Percentiles rank a stretch among this genome's conserved stretches.
phyloP scores from a whole-genome alignment of 2,329 filamentous ascomycete genomes.

The Chaetomiaceae sp. region DNA sequence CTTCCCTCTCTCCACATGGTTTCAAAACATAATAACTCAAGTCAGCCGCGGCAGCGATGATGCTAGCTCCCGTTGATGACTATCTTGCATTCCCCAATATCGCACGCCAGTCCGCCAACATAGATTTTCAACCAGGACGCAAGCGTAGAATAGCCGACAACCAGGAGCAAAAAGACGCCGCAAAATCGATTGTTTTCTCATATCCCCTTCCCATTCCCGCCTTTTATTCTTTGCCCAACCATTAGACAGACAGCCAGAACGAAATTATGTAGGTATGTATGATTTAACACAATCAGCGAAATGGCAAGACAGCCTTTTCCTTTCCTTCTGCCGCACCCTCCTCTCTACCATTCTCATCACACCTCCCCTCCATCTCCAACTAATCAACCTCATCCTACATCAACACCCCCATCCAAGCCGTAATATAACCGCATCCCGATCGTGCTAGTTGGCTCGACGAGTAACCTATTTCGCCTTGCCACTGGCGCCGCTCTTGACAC shows the following conservation, averaged over 20 bases:
- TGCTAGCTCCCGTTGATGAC: too few relatives aligned
- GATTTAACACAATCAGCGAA: conserved; percentile 7
- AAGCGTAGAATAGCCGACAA: neutral
- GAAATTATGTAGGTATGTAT: neutral
- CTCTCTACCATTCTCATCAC: neutral
- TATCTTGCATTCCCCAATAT: neutral
- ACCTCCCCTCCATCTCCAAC: neutral
- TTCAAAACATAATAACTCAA: too few relatives aligned
- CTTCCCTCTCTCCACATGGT: too few relatives aligned
- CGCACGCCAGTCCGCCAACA: neutral
- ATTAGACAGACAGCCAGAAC: neutral
- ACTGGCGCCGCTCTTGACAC: conserved; percentile 56
- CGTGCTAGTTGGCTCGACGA: too few relatives aligned
- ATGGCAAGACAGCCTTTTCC: neutral
- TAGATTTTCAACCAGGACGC: too few relatives aligned
- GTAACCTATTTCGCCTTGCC: conserved; percentile 32
- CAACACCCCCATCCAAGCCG: neutral
- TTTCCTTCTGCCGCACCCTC: neutral
- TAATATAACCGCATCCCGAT: too few relatives aligned
- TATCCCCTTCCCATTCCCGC: conserved; percentile 1
- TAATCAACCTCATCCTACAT: neutral
- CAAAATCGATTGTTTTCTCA: conserved; percentile 4
- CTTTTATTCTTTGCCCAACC: conserved; percentile 2
- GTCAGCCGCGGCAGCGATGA: too few relatives aligned
- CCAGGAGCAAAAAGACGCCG: conserved; percentile 7